phyloP scores from a whole-genome alignment of 805 yeast genomes.

The Saccharomycopsis sp. region DNA sequence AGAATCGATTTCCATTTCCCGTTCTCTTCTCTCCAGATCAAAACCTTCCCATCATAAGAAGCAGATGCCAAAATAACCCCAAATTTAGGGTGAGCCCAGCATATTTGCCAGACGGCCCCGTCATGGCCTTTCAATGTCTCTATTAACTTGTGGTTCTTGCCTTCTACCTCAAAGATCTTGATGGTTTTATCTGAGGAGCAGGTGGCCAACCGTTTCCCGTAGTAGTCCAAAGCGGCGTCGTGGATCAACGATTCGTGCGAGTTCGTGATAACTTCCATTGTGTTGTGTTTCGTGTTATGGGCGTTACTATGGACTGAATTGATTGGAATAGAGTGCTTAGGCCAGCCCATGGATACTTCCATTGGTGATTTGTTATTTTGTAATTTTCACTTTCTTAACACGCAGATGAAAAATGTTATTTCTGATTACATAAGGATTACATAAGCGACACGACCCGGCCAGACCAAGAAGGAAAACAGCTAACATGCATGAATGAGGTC shows the following conservation, averaged over 20 bases:
- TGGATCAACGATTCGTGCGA: constrained; percentile 35
- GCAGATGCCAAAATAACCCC: constrained; percentile 93
- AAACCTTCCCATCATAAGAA: constrained; percentile 90
- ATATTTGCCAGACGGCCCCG: constrained; percentile 98
- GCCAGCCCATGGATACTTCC: too few species aligned
- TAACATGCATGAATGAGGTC: too few species aligned
- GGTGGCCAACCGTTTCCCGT: constrained; percentile 92
- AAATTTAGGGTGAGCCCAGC: constrained; percentile 98
- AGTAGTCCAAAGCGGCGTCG: constrained; percentile 95
- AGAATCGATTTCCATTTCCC: constrained; percentile 85
- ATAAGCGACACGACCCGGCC: too few species aligned
- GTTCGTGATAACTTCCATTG: constrained; percentile 13
- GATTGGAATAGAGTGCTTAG: too few species aligned
- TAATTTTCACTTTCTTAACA: not conserved
- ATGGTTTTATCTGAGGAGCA: constrained; percentile 95
- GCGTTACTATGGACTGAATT: too few species aligned
- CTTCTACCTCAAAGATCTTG: constrained; percentile 86
- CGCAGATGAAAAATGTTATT: not conserved
- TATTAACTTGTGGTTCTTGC: constrained; percentile 70
- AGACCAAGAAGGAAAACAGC: too few species aligned
- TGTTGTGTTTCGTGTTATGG: not conserved
- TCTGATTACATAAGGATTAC: too few species aligned
- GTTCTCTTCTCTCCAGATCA: constrained; percentile 92
- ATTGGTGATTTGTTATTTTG: not conserved
- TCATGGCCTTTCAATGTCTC: constrained; percentile 91